Evolutionary conservation across 805 yeast species (phyloP).

Genomic region (Pichia kluyveri): DNA sequence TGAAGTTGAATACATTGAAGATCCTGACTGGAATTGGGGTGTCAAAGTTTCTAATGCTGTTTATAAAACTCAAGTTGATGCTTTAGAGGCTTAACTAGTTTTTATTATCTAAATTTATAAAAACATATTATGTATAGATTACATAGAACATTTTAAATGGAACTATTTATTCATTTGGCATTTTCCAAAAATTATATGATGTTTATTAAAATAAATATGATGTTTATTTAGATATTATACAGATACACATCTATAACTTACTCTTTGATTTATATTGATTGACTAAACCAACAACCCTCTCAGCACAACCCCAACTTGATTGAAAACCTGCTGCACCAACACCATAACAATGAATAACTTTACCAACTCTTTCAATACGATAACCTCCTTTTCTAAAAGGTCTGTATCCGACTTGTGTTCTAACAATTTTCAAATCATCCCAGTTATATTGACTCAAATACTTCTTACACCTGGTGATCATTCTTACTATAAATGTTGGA

Average conservation of each 20-base stretch:
- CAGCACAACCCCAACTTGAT: conserved; percentile 55
- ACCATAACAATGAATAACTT: conserved; percentile 49
- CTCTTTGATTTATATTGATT: neutral
- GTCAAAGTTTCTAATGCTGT: conserved; percentile 26
- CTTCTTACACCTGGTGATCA: conserved; percentile 35
- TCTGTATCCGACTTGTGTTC: conserved; percentile 53
- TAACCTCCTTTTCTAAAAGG: conserved; percentile 58
- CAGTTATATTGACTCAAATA: conserved; percentile 32
- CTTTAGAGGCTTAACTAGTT: neutral
- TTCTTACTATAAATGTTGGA: conserved; percentile 36
- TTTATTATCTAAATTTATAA: no score
- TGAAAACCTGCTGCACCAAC: conserved; percentile 38
- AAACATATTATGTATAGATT: no score
- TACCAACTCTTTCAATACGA: conserved; percentile 35
- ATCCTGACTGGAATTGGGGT: conserved; percentile 31
- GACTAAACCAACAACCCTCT: conserved; percentile 28
- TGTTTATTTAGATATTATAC: neutral
- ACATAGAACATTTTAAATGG: no score
- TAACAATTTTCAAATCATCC: conserved; percentile 34
- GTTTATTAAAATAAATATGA: neutral
- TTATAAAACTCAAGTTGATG: conserved; percentile 12
- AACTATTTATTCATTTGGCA: no score
- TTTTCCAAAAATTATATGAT: neutral
- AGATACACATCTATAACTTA: neutral
- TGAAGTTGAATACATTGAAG: conserved; percentile 19